Percentiles rank a stretch among this genome's conserved stretches.
phyloP scores from a whole-genome alignment of 345 rosid genomes.

The Pelargonium nanum region DNA sequence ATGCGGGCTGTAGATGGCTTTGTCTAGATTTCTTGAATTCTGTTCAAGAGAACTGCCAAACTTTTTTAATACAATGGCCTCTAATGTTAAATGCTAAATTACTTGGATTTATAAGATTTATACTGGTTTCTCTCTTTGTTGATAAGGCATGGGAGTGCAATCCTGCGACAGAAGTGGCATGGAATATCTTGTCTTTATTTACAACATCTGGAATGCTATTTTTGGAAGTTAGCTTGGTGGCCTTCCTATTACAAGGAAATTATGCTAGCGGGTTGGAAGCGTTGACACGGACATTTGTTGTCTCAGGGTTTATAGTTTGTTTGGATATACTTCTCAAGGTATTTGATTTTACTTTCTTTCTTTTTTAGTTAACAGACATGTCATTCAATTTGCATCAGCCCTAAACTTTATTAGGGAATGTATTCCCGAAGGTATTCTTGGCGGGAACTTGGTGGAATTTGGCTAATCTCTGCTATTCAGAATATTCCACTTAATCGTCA shows the following conservation, averaged over 20 bases:
- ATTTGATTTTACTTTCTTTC: too few species aligned
- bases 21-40: not conserved
- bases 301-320: conserved; percentile 57
- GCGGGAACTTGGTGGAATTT: too few species aligned
- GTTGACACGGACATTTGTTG: conserved; percentile 63
- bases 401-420: too few species aligned
- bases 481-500: too few species aligned
- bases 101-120: too few species aligned
- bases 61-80: too few species aligned
- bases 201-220: conserved; percentile 82
- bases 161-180: conserved; percentile 53
- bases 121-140: too few species aligned
- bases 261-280: conserved; percentile 72
- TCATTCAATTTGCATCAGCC: too few species aligned
- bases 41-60: conserved; percentile 9
- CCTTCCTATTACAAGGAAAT: conserved; percentile 79
- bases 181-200: conserved; percentile 70
- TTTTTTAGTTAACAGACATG: too few species aligned
- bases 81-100: too few species aligned
- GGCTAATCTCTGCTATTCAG: too few species aligned
- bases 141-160: conserved; percentile 91
- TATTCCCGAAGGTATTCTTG: too few species aligned
- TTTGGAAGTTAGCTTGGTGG: conserved; percentile 89
- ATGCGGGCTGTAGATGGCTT: not conserved
- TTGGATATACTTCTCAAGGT: conserved; percentile 85